Percentiles rank a stretch among this genome's conserved stretches.
These are phyloP conservation scores for Leccinum obscurum DNA, from an alignment of 768 basidiomycete species.

Conservation along the genomic window DNA sequence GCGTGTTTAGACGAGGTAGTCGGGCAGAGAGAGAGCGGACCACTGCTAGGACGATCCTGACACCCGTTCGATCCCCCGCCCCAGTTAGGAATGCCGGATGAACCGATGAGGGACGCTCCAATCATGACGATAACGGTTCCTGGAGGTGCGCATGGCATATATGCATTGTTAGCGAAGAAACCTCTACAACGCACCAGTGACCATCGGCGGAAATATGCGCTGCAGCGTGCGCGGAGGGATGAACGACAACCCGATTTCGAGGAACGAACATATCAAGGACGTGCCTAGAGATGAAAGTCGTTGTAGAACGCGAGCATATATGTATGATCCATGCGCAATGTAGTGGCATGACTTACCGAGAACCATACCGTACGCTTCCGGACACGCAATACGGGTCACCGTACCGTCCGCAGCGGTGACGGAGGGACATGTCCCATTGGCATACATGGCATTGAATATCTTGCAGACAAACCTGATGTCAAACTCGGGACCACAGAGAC, in stretches of 20 bases:
- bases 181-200: conserved; percentile 53
- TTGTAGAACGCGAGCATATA: neutral
- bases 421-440: conserved; percentile 72
- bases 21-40: no score
- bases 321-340: neutral
- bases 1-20: no score
- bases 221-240: conserved; percentile 62
- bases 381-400: conserved; percentile 60
- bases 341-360: conserved; percentile 46
- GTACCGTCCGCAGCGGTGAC: conserved; percentile 58
- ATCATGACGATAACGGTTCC: conserved; percentile 82
- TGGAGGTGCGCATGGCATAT: conserved; percentile 17
- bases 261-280: conserved; percentile 72
- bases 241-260: conserved; percentile 67
- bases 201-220: conserved; percentile 75
- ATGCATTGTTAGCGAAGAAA: neutral
- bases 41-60: no score
- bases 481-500: neutral
- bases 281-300: conserved; percentile 61
- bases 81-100: no score
- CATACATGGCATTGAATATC: conserved; percentile 79
- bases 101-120: conserved; percentile 34
- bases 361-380: conserved; percentile 78
- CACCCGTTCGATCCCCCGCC: no score
- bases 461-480: conserved; percentile 21